A percentile compares a stretch with the other conserved stretches of the same genome.
Conservation (phyloP, 2,329 filamentous ascomycete genomes). For the Dactylellina sp. region DNA sequence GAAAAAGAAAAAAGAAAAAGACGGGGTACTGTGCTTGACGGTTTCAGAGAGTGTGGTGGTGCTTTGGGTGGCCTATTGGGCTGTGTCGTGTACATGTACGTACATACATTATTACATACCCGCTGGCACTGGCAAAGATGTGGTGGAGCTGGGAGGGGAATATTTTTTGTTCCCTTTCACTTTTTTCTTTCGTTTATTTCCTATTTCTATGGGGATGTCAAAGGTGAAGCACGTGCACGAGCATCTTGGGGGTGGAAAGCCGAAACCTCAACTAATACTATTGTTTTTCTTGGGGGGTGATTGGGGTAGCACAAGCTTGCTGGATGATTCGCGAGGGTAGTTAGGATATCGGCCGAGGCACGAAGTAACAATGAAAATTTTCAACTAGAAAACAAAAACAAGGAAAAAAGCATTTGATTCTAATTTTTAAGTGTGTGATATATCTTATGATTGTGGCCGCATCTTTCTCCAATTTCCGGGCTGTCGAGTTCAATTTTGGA, state of each 20-base stretch:
- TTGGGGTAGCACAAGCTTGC: neutral
- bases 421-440: neutral
- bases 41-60: constrained; percentile 13
- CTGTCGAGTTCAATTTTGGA: neutral
- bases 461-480: neutral
- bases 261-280: too few species aligned
- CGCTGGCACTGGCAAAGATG: too few species aligned
- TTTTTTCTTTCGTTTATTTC: too few species aligned
- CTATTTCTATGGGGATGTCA: too few species aligned
- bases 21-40: constrained; percentile 18
- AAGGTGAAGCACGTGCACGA: too few species aligned
- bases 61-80: constrained; percentile 4
- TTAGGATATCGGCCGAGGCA: neutral
- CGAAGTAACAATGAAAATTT: neutral
- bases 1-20: neutral
- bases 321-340: neutral
- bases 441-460: constrained; percentile 5
- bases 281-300: too few species aligned
- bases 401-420: too few species aligned
- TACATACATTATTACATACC: too few species aligned
- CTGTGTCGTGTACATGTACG: neutral
- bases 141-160: too few species aligned
- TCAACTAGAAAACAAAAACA: neutral
- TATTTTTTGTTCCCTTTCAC: too few species aligned
- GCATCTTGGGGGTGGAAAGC: too few species aligned